These are phyloP conservation scores for Penicillium argentinense DNA, from an alignment of 495 filamentous ascomycete species.

Conservation along the genomic window DNA sequence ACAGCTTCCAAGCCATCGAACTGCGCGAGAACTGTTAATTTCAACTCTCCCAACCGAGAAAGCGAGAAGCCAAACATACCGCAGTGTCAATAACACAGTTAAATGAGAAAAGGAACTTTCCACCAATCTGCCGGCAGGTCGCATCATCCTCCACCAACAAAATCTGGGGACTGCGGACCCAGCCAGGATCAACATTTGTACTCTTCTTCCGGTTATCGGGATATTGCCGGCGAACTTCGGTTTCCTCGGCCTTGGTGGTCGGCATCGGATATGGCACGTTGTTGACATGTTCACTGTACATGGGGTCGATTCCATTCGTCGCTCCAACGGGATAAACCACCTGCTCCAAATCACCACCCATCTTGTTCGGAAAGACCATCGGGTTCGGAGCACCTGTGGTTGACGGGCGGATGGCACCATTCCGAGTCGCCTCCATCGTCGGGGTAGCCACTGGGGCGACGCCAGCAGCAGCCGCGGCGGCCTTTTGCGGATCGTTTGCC, in stretches of 20 bases:
- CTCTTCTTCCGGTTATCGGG: constrained; percentile 67
- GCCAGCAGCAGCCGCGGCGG: constrained; percentile 19
- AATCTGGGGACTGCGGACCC: constrained; percentile 80
- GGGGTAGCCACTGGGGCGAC: constrained; percentile 44
- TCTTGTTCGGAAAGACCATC: constrained; percentile 52
- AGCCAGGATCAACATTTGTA: constrained; percentile 69
- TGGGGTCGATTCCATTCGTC: constrained; percentile 89
- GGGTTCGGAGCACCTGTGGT: constrained; percentile 52
- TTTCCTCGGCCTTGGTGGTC: constrained; percentile 46
- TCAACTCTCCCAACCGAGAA: not conserved
- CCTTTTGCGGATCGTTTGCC: constrained; percentile 69
- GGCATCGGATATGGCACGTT: constrained; percentile 85
- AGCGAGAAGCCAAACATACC: constrained; percentile 56
- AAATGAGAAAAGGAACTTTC: constrained; percentile 89
- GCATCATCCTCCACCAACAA: constrained; percentile 94
- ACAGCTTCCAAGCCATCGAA: constrained; percentile 91
- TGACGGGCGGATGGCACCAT: constrained; percentile 40
- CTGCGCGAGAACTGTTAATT: constrained; percentile 42
- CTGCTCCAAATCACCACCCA: constrained; percentile 67
- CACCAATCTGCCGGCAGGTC: constrained; percentile 89
- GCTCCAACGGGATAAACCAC: constrained; percentile 89
- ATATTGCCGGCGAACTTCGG: constrained; percentile 48
- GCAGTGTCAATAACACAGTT: constrained; percentile 87
- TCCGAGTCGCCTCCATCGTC: constrained; percentile 42
- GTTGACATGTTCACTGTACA: constrained; percentile 89